phyloP scores from a whole-genome alignment of 2,329 filamentous ascomycete genomes.

The Zymoseptoria crescenta region DNA sequence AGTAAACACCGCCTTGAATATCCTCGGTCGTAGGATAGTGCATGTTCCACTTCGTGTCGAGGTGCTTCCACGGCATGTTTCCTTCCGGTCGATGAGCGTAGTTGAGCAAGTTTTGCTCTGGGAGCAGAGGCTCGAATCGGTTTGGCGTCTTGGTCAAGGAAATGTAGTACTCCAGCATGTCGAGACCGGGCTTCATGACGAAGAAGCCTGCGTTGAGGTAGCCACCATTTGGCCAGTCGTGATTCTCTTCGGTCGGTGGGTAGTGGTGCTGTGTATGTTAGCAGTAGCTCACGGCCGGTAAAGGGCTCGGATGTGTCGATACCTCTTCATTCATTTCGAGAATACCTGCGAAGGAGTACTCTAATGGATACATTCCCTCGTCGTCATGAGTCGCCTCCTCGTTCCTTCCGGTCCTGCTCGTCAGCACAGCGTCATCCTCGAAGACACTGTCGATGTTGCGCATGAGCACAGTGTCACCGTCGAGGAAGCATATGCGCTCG shows the following conservation, averaged over 20 bases:
- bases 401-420: conserved; percentile 13
- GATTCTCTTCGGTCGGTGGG: conserved; percentile 26
- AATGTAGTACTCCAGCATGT: conserved; percentile 29
- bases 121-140: conserved; percentile 28
- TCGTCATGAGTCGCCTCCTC: conserved; percentile 7
- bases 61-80: conserved; percentile 33
- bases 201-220: conserved; percentile 35
- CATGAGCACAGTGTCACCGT: conserved; percentile 25
- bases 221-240: conserved; percentile 24
- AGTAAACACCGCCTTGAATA: conserved; percentile 30
- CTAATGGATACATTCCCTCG: conserved; percentile 23
- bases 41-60: conserved; percentile 33
- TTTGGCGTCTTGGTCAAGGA: conserved; percentile 24
- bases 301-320: neutral
- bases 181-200: conserved; percentile 26
- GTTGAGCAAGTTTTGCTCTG: conserved; percentile 31
- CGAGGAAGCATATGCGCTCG: conserved; percentile 29
- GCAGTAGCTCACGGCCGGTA: conserved; percentile 2
- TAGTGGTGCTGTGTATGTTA: conserved; percentile 24
- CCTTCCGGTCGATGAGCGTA: conserved; percentile 28
- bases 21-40: conserved; percentile 31
- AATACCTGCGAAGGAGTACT: conserved; percentile 30
- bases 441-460: conserved; percentile 26
- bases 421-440: conserved; percentile 22
- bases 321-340: conserved; percentile 23